Evolutionary conservation across 208 protist genomes (phyloP), one percentile per base, ranked within the genome.

Genomic region (Wallacemonas rigidus): DNA sequence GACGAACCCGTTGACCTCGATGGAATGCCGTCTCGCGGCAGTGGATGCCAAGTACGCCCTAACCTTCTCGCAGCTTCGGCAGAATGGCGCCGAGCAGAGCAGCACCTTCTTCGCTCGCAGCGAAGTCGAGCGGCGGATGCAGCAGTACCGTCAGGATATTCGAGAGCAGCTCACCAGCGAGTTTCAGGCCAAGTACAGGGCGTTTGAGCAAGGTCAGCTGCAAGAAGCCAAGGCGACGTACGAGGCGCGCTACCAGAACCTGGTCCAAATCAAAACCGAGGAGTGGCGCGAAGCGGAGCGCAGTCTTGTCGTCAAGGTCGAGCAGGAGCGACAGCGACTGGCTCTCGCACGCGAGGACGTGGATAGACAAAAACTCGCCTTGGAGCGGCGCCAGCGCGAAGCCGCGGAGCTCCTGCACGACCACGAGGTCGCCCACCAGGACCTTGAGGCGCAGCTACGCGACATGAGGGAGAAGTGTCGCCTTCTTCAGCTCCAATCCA

Each of bases 41-140:
- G 89, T 96, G 8, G 91, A 96, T 53, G 91, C 89, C 26, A 91
- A 94, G 76, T 93, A 96, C 70, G 87, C 91, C 2, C 79, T 96
- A 7, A 82, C 82, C 41, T 94, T 93, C 71, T 67, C 91, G 0
- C 89, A 87, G 72, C 72, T 91, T 43, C 48, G 72, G 38, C 82
- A 84, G 40, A 72, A 54, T 51, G 55, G 72, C 50, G 71, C 51
- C 1, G 79, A 83, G 69, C 74, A 83, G 54, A 76, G 8, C 43
- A 63, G 43, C 14, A 61, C 70, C 26, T 77, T 87, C 58, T 90
- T 89, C 61, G 83, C 82, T 35, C 82, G 86, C 38, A 72, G 79
- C 43, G 86, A 93, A 61, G 80, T 96, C 48, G 91, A 96, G 38
- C 86, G 85, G n/a, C 84, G 84, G 17, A 76, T 96, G 75, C 64